Percentiles rank a stretch among this genome's conserved stretches.
Evolutionary conservation across 2,329 filamentous ascomycete genomes (phyloP).

Genomic region (Botrytis galanthina): DNA sequence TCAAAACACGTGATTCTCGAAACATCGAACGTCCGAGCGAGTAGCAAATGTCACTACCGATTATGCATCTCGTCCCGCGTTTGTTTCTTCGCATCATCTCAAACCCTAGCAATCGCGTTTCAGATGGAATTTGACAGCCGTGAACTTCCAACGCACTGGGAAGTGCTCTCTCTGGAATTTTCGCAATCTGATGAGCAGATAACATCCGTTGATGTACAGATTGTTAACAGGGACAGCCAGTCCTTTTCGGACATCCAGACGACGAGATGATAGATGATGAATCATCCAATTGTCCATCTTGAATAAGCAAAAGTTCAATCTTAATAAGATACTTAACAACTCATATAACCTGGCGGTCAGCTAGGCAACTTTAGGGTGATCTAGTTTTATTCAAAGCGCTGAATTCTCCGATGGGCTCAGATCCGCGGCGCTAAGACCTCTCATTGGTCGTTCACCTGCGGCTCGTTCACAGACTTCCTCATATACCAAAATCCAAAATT

Average conservation of each 20-base stretch:
- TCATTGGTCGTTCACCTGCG: neutral
- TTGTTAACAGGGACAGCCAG: neutral
- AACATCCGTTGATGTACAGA: neutral
- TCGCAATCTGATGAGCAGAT: neutral
- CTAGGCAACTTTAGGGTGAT: neutral
- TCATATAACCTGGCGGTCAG: neutral
- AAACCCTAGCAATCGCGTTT: neutral
- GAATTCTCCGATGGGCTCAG: neutral
- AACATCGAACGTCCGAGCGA: neutral
- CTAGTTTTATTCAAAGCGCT: neutral
- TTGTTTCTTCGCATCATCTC: neutral
- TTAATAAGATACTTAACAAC: neutral
- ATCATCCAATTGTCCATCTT: neutral
- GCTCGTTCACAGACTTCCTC: neutral
- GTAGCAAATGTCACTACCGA: neutral
- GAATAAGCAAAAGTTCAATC: neutral
- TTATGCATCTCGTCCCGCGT: neutral
- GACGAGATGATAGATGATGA: neutral
- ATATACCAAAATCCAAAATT: neutral
- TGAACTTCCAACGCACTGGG: neutral
- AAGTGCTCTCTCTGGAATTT: neutral
- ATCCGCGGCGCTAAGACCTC: neutral
- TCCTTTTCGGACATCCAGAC: no score
- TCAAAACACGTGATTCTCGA: neutral
- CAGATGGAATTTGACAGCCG: neutral